Evolutionary conservation across 2,329 filamentous ascomycete species (phyloP), one percentile per base, ranked within the genome.

Genomic region (Talaromyces rugulosus): DNA sequence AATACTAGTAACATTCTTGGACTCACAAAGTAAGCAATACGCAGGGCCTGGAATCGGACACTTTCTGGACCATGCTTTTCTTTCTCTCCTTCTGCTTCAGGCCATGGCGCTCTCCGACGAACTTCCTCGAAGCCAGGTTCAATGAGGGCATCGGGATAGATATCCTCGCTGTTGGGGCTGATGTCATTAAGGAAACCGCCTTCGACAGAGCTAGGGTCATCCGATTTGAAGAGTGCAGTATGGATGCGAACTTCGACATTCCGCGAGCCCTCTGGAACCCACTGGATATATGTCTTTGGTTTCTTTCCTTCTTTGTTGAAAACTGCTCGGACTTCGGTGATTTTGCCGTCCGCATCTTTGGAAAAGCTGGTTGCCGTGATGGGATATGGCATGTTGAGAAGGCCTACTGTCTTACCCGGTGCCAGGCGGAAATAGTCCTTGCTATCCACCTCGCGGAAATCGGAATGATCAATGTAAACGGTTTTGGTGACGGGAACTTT

Each of bases 1-100:
- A 5, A 18, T 34, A 11, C 31, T 11, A 42, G 16, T 42, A 27
- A 36, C 11, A n/a, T 34, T 16, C 1, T n/a, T 51, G 8, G 11
- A 12, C 60, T 59, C 27, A 62, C 87, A 87, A 95, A 95, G 74
- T 96, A 96, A 9, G 89, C 94, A 56, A 94, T 90, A 31, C 94
- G 85, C 83, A 97, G 87, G 3, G 87, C 94, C 81, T 98, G 94
- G 83, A 98, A 98, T 54, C 94, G 84, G 7, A 97, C 57, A 56
- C 57, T 59, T 27, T 86, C 85, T 0, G 88, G 66, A 5, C 56
- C 52, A n/a, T 33, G 23, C 33, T 59, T 56, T 53, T 63, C 84
- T 74, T 92, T 90, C 9, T 89, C 90, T 6, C 86, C 89, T n/a
- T 60, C 58, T 52, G 88, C 86, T 74, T 90, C 88, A 2, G 92